Conservation (phyloP, 352 stramenopile genomes). For the Pythium aphanidermatum region DNA sequence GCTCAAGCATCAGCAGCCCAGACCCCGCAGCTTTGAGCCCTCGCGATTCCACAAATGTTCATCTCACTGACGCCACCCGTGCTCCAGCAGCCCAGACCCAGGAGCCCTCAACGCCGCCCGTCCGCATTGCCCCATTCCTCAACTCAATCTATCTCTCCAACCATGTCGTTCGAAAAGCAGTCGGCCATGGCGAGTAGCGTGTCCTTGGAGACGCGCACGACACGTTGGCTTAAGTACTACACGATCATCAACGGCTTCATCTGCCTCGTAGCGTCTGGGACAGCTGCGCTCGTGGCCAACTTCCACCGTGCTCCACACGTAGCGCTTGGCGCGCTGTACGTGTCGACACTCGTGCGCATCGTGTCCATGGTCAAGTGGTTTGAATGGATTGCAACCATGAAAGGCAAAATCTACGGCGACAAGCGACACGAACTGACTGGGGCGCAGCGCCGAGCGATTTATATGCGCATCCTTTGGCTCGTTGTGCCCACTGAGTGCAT, state of each 20-base stretch:
- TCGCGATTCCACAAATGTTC: too few species aligned
- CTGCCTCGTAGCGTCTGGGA: constrained; percentile 37
- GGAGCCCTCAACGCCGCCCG: too few species aligned
- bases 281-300: constrained; percentile 17
- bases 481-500: constrained; percentile 66
- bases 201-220: constrained; percentile 13
- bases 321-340: constrained; percentile 31
- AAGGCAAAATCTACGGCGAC: constrained; percentile 52
- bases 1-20: too few species aligned
- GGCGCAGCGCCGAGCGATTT: constrained; percentile 37
- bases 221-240: constrained; percentile 75
- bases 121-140: too few species aligned
- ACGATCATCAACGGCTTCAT: constrained; percentile 80
- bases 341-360: constrained; percentile 43
- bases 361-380: constrained; percentile 65
- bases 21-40: too few species aligned
- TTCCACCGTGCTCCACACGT: constrained; percentile 1
- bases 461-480: constrained; percentile 53
- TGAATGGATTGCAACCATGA: constrained; percentile 72
- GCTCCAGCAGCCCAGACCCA: too few species aligned
- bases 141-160: too few species aligned
- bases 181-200: background rate
- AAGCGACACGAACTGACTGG: constrained; percentile 46
- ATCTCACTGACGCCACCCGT: too few species aligned
- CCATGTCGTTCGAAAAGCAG: background rate